phyloP scores from a whole-genome alignment of 768 basidiomycete genomes.

The Chalciporus piperatus region DNA sequence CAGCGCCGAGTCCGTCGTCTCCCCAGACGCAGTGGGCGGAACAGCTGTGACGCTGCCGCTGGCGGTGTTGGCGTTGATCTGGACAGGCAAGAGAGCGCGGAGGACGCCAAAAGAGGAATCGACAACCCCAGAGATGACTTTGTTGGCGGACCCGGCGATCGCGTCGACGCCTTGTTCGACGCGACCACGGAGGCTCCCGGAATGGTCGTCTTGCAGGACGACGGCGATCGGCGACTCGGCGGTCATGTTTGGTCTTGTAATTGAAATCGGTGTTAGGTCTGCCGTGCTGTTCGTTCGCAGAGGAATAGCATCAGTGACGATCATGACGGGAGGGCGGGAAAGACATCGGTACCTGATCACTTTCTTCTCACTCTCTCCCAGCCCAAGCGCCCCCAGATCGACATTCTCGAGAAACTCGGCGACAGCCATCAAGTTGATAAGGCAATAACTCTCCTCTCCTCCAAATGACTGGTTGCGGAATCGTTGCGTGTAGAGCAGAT shows the following conservation, averaged over 20 bases:
- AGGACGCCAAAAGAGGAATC: conserved; percentile 89
- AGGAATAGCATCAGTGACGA: not conserved
- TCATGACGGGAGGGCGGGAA: not conserved
- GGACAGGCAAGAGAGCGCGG: conserved; percentile 65
- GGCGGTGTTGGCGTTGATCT: conserved; percentile 3
- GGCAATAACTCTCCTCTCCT: conserved; percentile 86
- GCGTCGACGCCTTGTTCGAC: conserved; percentile 80
- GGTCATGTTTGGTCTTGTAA: conserved; percentile 49
- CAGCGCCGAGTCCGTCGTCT: conserved; percentile 11
- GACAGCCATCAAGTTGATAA: conserved; percentile 93
- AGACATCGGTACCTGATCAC: conserved; percentile 48
- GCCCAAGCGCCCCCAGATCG: conserved; percentile 69
- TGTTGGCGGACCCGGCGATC: conserved; percentile 78
- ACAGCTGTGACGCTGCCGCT: conserved; percentile 4
- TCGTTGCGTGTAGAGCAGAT: conserved; percentile 39
- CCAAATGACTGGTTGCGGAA: conserved; percentile 30
- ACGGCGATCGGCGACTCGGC: conserved; percentile 41
- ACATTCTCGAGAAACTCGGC: conserved; percentile 96
- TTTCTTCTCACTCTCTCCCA: conserved; percentile 56
- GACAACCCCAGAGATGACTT: conserved; percentile 78
- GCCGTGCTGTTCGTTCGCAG: conserved; percentile 52
- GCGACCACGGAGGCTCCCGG: conserved; percentile 62
- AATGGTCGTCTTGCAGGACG: conserved; percentile 41
- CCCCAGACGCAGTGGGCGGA: conserved; percentile 10
- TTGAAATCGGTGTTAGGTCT: conserved; percentile 78